A percentile compares a stretch with the other conserved stretches of the same genome.
Evolutionary conservation across 179 eudicot genomes (phyloP).

Genomic region (Camellia oleifera): DNA sequence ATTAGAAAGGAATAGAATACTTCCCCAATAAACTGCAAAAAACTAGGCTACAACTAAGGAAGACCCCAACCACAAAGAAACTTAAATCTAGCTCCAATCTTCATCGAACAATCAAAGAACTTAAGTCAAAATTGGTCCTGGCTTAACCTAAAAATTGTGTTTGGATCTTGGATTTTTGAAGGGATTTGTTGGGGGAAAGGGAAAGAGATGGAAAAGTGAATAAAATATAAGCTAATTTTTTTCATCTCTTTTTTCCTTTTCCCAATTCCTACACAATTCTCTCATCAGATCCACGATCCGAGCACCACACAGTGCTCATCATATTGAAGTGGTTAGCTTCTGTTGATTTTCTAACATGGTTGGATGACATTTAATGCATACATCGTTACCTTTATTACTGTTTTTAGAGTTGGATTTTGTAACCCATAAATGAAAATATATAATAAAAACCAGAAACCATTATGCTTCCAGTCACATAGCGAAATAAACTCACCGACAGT

Average conservation of each 20-base stretch:
- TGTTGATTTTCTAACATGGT: not conserved
- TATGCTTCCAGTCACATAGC: not conserved
- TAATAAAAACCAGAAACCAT: no score
- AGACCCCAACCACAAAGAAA: not conserved
- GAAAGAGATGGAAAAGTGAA: no score
- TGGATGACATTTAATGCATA: not conserved
- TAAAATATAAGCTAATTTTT: no score
- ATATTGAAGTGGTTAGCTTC: no score
- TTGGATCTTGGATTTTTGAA: no score
- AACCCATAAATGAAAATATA: not conserved
- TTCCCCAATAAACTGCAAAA: not conserved
- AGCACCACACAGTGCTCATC: no score
- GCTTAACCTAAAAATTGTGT: no score
- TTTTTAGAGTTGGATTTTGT: not conserved
- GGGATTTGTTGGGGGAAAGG: no score
- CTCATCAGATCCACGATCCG: no score
- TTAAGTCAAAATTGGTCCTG: not conserved
- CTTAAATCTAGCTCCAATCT: not conserved
- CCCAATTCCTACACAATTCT: no score
- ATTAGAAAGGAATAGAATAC: not conserved
- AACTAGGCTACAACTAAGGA: not conserved
- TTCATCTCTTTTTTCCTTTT: no score
- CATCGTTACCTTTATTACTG: not conserved
- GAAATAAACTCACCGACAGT: slow-evolving; percentile 71
- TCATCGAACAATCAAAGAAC: not conserved